phyloP scores from a whole-genome alignment of 306 rosid genomes.

The Begonia peltatifolia region DNA sequence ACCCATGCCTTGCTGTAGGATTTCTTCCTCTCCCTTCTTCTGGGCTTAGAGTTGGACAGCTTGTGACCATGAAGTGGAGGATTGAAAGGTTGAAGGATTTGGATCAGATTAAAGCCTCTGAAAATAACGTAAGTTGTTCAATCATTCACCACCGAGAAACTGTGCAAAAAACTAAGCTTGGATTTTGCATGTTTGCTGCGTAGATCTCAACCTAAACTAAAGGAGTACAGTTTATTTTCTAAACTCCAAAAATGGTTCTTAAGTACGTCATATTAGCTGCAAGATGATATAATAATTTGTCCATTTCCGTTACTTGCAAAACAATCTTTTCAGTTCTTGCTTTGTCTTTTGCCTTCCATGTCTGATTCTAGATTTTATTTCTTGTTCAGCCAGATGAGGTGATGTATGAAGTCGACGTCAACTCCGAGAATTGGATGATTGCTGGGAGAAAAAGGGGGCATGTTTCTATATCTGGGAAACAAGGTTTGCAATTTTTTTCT shows the following conservation, averaged over 20 bases:
- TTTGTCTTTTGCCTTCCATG: background rate
- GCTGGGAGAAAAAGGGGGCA: constrained; percentile 99
- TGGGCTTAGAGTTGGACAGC: constrained; percentile 81
- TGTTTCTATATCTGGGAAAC: constrained; percentile 49
- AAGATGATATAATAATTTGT: too few species aligned
- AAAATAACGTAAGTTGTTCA: constrained; percentile 40
- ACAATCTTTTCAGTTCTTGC: too few species aligned
- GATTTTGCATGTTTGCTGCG: too few species aligned
- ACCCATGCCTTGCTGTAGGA: constrained; percentile 89
- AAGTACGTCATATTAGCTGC: too few species aligned
- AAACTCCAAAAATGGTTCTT: too few species aligned
- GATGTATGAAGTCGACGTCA: constrained; percentile 73
- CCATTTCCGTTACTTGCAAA: too few species aligned
- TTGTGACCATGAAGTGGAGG: constrained; percentile 90
- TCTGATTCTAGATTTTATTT: constrained; percentile 6
- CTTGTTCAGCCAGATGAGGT: constrained; percentile 55
- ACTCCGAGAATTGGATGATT: constrained; percentile 86
- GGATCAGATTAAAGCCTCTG: constrained; percentile 30
- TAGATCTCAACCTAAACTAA: too few species aligned
- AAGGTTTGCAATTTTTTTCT: constrained; percentile 35
- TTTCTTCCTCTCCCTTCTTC: constrained; percentile 91
- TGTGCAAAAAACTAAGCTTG: background rate
- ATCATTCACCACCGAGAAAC: background rate
- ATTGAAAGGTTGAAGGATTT: constrained; percentile 77
- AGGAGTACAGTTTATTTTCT: too few species aligned